Percentiles rank a stretch among this genome's conserved stretches.
phyloP scores from a whole-genome alignment of 495 filamentous ascomycete genomes.

The Lineolata rhizophorae region DNA sequence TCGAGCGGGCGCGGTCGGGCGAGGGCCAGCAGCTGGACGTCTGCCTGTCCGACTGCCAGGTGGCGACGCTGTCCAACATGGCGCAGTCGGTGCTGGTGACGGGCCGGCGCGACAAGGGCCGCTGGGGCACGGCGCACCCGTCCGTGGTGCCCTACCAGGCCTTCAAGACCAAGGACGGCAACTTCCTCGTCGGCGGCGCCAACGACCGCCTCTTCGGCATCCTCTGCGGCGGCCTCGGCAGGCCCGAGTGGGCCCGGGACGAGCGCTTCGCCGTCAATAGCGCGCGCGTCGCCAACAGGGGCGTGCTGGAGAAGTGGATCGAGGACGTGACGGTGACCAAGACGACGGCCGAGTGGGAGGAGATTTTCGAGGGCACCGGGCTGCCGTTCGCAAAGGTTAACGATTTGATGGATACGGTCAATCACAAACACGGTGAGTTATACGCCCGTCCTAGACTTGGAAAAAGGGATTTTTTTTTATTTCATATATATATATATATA shows the following conservation, averaged over 20 bases:
- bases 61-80: conserved; percentile 16
- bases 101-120: conserved; percentile 13
- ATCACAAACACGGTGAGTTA: conserved; percentile 14
- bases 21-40: conserved; percentile 15
- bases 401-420: conserved; percentile 14
- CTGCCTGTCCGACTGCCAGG: conserved; percentile 15
- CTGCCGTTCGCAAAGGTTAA: conserved; percentile 18
- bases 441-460: neutral
- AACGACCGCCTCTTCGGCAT: conserved; percentile 17
- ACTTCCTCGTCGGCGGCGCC: conserved; percentile 16
- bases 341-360: conserved; percentile 14
- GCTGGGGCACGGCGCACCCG: conserved; percentile 17
- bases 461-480: no score
- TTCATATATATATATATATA: no score
- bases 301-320: conserved; percentile 14
- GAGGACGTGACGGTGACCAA: conserved; percentile 13
- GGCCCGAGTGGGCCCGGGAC: conserved; percentile 12
- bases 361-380: conserved; percentile 15
- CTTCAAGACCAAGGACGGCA: conserved; percentile 15
- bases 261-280: conserved; percentile 14
- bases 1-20: conserved; percentile 14
- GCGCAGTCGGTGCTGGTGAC: conserved; percentile 14
- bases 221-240: conserved; percentile 11
- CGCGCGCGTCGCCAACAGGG: conserved; percentile 13
- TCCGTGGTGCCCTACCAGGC: conserved; percentile 17